Evolutionary conservation across 345 rosid species (phyloP).

Genomic region (Schrenkiella parvula): DNA sequence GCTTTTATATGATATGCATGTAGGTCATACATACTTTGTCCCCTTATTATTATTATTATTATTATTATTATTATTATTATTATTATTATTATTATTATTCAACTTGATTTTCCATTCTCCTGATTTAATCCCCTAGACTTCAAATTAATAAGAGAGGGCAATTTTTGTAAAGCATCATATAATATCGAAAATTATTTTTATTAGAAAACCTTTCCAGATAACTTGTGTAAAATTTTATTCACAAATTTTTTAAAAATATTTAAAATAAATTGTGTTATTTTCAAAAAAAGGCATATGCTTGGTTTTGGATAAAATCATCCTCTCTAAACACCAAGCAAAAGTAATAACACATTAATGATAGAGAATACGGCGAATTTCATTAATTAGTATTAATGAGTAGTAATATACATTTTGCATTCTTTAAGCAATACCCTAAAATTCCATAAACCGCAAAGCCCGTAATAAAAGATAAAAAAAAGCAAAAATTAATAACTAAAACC

Average conservation of each 20-base stretch:
- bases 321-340: neutral
- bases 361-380: neutral
- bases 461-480: neutral
- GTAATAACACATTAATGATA: neutral
- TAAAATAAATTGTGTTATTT: neutral
- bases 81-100: conserved; percentile 18
- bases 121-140: neutral
- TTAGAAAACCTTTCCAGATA: neutral
- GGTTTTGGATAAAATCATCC: neutral
- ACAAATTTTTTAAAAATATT: too few relatives aligned
- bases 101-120: conserved; percentile 12
- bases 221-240: neutral
- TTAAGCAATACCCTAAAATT: conserved; percentile 33
- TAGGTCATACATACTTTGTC: conserved; percentile 34
- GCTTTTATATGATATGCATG: conserved; percentile 31
- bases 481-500: conserved; percentile 1
- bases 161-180: neutral
- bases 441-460: conserved; percentile 14
- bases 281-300: neutral
- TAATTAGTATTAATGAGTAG: conserved; percentile 17
- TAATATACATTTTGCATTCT: conserved; percentile 34
- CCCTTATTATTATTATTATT: conserved; percentile 14
- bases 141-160: neutral
- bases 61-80: conserved; percentile 23
- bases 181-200: neutral